Evolutionary conservation across 2,329 filamentous ascomycete species (phyloP).

Genomic region (Colletotrichum sp.): DNA sequence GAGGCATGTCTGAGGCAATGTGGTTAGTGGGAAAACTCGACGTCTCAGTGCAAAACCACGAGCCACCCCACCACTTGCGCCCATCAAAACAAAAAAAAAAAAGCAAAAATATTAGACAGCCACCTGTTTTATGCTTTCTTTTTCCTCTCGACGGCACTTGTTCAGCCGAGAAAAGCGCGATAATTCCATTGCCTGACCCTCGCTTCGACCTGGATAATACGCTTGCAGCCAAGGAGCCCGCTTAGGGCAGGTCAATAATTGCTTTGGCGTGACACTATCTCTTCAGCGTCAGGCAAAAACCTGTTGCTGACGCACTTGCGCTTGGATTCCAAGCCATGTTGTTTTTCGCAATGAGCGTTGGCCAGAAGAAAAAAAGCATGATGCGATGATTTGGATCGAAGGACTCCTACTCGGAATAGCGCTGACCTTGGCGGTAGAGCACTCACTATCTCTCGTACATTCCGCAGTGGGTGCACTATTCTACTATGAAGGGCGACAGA

Average conservation of each 20-base stretch:
- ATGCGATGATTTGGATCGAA: background rate
- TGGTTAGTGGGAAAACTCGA: constrained; percentile 20
- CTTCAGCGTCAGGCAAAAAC: background rate
- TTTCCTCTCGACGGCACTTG: background rate
- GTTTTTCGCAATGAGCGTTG: background rate
- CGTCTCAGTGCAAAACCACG: constrained; percentile 16
- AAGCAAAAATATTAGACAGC: background rate
- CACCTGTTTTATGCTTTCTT: constrained; percentile 4
- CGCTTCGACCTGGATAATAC: background rate
- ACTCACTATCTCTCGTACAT: background rate
- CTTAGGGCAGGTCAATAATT: background rate
- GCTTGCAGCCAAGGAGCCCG: background rate
- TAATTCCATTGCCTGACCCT: background rate
- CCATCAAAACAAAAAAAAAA: background rate
- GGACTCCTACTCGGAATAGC: background rate
- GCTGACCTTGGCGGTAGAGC: background rate
- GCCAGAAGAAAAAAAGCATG: background rate
- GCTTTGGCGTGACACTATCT: background rate
- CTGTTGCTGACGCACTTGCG: background rate
- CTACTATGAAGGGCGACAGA: background rate
- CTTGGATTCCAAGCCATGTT: background rate
- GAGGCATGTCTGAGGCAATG: constrained; percentile 9
- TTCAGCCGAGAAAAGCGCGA: background rate
- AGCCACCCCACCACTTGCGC: background rate
- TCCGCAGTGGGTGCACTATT: background rate